Evolutionary conservation across 805 yeast genomes (phyloP), one percentile per base, ranked within the genome.

Genomic region (Wickerhamomyces silvicola): DNA sequence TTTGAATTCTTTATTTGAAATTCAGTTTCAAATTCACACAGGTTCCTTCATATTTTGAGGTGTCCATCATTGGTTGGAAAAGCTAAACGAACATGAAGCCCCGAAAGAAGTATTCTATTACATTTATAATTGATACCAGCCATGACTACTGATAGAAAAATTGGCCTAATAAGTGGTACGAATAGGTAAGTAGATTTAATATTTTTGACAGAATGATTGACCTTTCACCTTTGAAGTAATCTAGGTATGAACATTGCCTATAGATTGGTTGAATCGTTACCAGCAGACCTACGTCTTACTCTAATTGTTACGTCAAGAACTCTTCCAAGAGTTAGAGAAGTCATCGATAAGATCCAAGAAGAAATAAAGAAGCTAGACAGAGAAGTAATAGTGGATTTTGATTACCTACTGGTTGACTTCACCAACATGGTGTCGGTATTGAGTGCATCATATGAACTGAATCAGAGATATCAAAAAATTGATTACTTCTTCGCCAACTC

Each of bases 301-400:
- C 62, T 92, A 8, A 76, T 92, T 9, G 87, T 90, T 9, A 88
- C 97, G 0, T 83, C 96, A 5, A 68, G 99, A 44, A 84, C 95
- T 0, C 65, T 90, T 28, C 87, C 94, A 7, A 75, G 86, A 36
- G 97, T 79, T 5, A 78, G 78, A 36, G 86, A 81, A 41, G 79
- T 79, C 15, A 83, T 90, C 30, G 66, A 64, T 17, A 57, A 59
- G 28, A 74, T 86, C 37, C 70, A 75, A 37, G 50, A 57, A 7
- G 69, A 66, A 52, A 67, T 56, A 4, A 51, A 54, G 4, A 58
- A 57, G 28, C 36, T 50, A 4, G 46, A 59, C n/a, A 66, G 85
- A 28, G 53, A 60, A 2, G 82, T 78, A 0, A 62, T 67, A 18
- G 68, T 87, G 6, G 94, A 85, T 50, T 90, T 80, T 50, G 98